Evolutionary conservation across 2,329 filamentous ascomycete species (phyloP).

Genomic region (Nectriaceae sp.): DNA sequence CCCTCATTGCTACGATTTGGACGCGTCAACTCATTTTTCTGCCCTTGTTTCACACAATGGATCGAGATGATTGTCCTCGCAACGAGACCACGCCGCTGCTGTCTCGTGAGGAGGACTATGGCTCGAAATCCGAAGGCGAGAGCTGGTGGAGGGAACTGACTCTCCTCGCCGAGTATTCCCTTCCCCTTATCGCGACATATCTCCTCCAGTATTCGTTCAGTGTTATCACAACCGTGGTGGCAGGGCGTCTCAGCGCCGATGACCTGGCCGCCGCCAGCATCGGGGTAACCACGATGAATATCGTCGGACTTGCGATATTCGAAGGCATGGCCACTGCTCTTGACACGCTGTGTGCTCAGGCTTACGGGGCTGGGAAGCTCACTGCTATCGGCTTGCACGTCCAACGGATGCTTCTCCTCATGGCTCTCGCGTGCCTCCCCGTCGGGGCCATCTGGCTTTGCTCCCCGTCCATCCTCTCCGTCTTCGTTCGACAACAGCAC

Average conservation of each 20-base stretch:
- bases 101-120: background rate
- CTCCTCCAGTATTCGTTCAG: conserved; percentile 55
- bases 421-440: conserved; percentile 48
- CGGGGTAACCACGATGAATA: conserved; percentile 55
- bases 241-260: conserved; percentile 53
- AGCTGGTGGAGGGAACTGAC: conserved; percentile 16
- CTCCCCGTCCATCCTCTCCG: conserved; percentile 47
- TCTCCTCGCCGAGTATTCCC: conserved; percentile 30
- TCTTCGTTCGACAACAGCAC: conserved; percentile 48
- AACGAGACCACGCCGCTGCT: conserved; percentile 20
- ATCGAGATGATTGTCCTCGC: background rate
- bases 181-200: conserved; percentile 54
- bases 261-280: conserved; percentile 54
- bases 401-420: conserved; percentile 53
- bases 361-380: conserved; percentile 40
- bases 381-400: conserved; percentile 52
- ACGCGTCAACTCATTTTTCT: no score
- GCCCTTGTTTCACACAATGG: no score
- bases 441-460: conserved; percentile 51
- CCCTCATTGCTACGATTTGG: no score
- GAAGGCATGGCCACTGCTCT: conserved; percentile 30
- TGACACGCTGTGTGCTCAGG: conserved; percentile 27
- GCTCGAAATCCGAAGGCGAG: background rate
- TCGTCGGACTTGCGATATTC: conserved; percentile 49
- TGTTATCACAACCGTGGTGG: conserved; percentile 52